A percentile compares a stretch with the other conserved stretches of the same genome.
phyloP scores from a whole-genome alignment of 106 monocot species.

The Acanthochlamys bracteata region DNA sequence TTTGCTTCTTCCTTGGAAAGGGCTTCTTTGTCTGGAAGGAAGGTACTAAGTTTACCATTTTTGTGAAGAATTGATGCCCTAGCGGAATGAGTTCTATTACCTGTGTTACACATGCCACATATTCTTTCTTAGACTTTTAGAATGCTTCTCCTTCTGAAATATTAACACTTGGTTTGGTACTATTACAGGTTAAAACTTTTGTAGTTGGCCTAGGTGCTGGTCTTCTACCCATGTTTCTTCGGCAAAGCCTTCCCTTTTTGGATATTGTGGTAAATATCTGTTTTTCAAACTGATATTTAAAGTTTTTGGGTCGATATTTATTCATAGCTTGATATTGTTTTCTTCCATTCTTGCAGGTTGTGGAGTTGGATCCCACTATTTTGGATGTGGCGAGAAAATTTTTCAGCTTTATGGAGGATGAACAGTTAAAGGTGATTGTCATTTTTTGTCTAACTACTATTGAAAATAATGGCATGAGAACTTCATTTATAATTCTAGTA shows the following conservation, averaged over 20 bases:
- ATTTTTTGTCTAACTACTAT: neutral
- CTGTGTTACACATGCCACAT: no score
- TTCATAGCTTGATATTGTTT: neutral
- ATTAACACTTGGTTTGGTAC: no score
- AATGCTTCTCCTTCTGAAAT: no score
- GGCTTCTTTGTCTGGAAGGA: conserved; percentile 34
- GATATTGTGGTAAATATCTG: conserved; percentile 58
- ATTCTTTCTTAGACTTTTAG: no score
- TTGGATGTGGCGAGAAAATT: conserved; percentile 60
- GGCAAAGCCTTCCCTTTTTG: conserved; percentile 58
- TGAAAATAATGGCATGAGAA: no score
- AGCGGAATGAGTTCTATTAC: no score
- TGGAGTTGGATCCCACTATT: conserved; percentile 83
- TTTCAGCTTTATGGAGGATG: conserved; percentile 65
- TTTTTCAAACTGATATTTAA: no score
- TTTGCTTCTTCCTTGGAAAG: conserved; percentile 42
- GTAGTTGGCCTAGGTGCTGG: conserved; percentile 96
- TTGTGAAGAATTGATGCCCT: no score
- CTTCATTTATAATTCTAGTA: no score
- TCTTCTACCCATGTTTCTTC: conserved; percentile 84
- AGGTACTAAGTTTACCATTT: no score
- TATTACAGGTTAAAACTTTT: conserved; percentile 47
- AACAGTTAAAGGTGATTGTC: conserved; percentile 52
- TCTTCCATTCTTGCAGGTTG: conserved; percentile 39
- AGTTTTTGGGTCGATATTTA: no score